Base-by-base conservation (phyloP, 345 rosid genomes). In the Populus euphratica region DNA sequence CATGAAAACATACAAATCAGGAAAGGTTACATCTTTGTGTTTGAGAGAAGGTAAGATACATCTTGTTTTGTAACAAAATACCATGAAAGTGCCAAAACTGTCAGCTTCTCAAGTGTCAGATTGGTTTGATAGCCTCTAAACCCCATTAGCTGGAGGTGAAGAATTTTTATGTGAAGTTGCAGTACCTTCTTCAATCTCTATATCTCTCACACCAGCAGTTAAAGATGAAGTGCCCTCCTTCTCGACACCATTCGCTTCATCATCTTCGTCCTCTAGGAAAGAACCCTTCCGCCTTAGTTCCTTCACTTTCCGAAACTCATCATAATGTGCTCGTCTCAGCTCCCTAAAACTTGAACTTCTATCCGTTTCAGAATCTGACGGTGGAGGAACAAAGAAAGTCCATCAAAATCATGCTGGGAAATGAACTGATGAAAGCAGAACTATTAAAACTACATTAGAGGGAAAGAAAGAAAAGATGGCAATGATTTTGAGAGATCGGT, bases 281-380 rank as follows among this genome's bases (percentile, higher is more conserved):
- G 98, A 92, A 39, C 96, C 97, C 36, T 86, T 80, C 21, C 85
- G 83, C 78, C 86, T 80, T 77, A 94, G 90, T 80, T 96, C 98
- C 80, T 89, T 92, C 68, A 94, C 96, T 76, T 86, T 94, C 74
- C 76, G 89, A 82, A 89, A 92, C 88, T 96, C 98, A 72, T 96
- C 88, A 69, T 96, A 96, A 76, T 96, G 99, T 52, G 84, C 96
- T 80, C 88, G 85, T 78, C 99, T 87, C 41, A 83, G 99, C 82
- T 91, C 97, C 82, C 75, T 90, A 81, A 96, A 96, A 70, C 86
- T 87, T 79, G 69, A 81, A 76, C 78, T 85, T 77, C 76, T 83
- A 61, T 73, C 91, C 8, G 82, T 33, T 78, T 80, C 90, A 25
- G 84, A 78, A 85, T 76, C 91, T 91, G 85, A 20, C 2, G 67